Conservation (phyloP, 2,329 filamentous ascomycete species). For the Aspergillus fumigatus region DNA sequence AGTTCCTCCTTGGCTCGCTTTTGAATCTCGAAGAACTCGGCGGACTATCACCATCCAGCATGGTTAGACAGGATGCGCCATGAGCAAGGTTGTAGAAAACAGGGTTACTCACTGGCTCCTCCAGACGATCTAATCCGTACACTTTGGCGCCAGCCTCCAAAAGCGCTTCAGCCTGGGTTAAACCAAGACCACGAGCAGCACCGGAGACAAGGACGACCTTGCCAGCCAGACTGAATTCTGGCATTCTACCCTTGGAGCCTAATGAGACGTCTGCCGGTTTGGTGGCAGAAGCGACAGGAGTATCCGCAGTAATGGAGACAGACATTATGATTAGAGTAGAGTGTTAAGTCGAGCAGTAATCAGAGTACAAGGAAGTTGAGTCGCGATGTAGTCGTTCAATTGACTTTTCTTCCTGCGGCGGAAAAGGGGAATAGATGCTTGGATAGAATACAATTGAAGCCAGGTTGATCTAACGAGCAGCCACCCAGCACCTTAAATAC, state of each 20-base stretch:
- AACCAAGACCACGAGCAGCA: conserved; percentile 66
- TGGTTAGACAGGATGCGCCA: not conserved
- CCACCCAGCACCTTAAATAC: conserved; percentile 13
- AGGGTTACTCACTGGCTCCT: conserved; percentile 31
- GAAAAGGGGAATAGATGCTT: not conserved
- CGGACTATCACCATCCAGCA: conserved; percentile 30
- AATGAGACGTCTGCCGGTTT: conserved; percentile 25
- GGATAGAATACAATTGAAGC: not conserved
- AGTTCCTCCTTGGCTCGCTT: conserved; percentile 60
- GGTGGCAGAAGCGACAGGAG: conserved; percentile 22
- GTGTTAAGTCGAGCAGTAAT: not conserved
- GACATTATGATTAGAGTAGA: conserved; percentile 22
- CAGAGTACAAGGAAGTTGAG: not conserved
- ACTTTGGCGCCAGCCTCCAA: conserved; percentile 68
- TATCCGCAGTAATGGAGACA: conserved; percentile 27
- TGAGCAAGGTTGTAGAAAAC: not conserved
- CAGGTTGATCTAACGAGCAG: not conserved
- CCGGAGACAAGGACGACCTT: conserved; percentile 69
- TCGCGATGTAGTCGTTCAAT: not conserved
- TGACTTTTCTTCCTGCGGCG: not conserved
- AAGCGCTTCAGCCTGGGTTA: conserved; percentile 68
- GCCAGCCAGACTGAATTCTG: conserved; percentile 70
- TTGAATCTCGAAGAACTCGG: conserved; percentile 62
- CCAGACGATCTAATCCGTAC: conserved; percentile 42
- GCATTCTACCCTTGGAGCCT: conserved; percentile 44